Evolutionary conservation across 2,329 filamentous ascomycete genomes (phyloP).

Genomic region (Colletotrichum sp.): DNA sequence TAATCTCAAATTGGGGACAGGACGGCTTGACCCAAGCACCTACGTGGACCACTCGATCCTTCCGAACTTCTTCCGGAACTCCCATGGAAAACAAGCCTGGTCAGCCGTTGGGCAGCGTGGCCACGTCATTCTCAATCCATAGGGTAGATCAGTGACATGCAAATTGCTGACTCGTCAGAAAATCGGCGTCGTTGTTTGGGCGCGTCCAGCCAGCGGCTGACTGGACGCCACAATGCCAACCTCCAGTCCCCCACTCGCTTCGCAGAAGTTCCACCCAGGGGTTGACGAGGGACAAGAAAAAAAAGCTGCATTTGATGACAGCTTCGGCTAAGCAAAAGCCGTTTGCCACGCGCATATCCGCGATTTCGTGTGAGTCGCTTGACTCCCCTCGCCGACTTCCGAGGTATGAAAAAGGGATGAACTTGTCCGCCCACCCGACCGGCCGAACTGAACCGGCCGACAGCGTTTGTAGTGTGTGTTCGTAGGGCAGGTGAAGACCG

Average conservation of each 20-base stretch:
- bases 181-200: not conserved
- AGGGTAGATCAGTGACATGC: not conserved
- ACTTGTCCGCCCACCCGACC: not conserved
- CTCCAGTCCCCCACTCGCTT: not conserved
- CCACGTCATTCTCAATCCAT: not conserved
- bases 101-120: not conserved
- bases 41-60: not conserved
- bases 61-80: not conserved
- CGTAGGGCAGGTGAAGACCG: not conserved
- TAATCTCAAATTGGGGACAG: not conserved
- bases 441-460: not conserved
- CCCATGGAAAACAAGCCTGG: not conserved
- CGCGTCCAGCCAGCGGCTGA: not conserved
- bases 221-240: not conserved
- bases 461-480: not conserved
- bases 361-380: not conserved
- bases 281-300: not conserved
- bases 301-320: not conserved
- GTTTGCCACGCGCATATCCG: not conserved
- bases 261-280: not conserved
- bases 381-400: not conserved
- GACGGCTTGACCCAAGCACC: not conserved
- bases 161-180: not conserved
- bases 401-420: not conserved
- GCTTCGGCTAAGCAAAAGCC: not conserved